phyloP scores from a whole-genome alignment of 371 early-diverging fungal species.

The Mortierella sp. region DNA sequence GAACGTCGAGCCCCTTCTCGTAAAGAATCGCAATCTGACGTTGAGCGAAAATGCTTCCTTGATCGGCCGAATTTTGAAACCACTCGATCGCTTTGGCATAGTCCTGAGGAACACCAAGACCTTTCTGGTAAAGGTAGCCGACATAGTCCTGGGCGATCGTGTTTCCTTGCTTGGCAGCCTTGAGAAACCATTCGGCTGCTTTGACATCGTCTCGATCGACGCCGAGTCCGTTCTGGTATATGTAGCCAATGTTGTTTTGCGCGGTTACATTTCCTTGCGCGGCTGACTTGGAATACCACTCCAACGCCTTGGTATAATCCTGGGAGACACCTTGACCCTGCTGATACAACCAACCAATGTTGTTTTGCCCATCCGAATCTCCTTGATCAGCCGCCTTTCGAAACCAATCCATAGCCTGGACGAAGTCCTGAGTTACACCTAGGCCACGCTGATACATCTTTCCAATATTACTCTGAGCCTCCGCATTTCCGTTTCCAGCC shows the following conservation, averaged over 20 bases:
- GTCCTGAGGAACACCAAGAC: background rate
- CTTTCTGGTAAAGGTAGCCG: background rate
- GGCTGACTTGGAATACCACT: background rate
- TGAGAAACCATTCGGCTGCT: background rate
- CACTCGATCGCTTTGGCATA: background rate
- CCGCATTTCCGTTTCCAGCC: background rate
- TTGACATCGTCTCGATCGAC: background rate
- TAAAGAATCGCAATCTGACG: too few relatives aligned
- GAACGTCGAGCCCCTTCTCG: too few relatives aligned
- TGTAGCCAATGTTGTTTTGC: background rate
- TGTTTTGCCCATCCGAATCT: background rate
- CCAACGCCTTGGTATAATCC: background rate
- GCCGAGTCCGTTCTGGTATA: background rate
- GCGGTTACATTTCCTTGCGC: background rate
- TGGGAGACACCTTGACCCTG: background rate
- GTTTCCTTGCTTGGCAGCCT: background rate
- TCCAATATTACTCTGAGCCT: background rate
- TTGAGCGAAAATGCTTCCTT: background rate
- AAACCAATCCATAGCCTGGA: background rate
- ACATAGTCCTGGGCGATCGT: background rate
- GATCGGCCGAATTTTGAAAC: background rate
- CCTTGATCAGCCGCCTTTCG: background rate
- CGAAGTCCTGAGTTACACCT: background rate
- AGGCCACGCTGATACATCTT: background rate
- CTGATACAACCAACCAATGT: background rate